phyloP scores from a whole-genome alignment of 768 basidiomycete species.

The Kwoniella dejecticola region DNA sequence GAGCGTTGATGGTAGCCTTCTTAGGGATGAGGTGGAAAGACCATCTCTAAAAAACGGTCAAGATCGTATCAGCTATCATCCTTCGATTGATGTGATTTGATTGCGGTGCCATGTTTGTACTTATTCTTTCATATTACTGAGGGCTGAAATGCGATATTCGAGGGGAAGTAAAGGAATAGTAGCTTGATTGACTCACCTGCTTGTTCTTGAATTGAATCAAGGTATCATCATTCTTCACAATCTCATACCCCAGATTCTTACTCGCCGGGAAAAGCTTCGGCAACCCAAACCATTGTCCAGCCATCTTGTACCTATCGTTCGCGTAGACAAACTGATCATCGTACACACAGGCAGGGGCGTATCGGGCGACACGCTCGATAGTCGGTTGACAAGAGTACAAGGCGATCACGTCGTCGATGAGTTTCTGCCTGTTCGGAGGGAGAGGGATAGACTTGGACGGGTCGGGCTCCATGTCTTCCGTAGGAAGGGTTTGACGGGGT shows the following conservation, averaged over 20 bases:
- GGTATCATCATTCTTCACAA: conserved; percentile 55
- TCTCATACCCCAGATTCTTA: conserved; percentile 56
- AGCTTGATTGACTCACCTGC: conserved; percentile 43
- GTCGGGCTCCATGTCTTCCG: conserved; percentile 54
- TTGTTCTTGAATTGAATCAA: conserved; percentile 60
- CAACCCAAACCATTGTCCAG: conserved; percentile 58
- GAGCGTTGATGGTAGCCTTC: conserved; percentile 58
- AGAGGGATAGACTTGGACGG: conserved; percentile 56
- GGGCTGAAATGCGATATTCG: no score
- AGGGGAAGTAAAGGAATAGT: no score
- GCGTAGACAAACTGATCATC: conserved; percentile 59
- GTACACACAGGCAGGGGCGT: conserved; percentile 51
- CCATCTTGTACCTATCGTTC: conserved; percentile 57
- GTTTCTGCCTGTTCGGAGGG: conserved; percentile 56
- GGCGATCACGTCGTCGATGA: conserved; percentile 58
- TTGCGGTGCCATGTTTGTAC: no score
- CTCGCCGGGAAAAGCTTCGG: conserved; percentile 57
- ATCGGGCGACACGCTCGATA: conserved; percentile 57
- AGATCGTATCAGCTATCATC: no score
- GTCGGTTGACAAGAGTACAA: conserved; percentile 58
- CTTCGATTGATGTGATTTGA: no score
- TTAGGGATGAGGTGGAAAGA: conserved; percentile 58
- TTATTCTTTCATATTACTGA: no score
- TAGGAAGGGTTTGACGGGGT: conserved; percentile 55
- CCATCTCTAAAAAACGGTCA: conserved; percentile 51